phyloP scores from a whole-genome alignment of 768 basidiomycete species.

The Leccinum subgranulosum region DNA sequence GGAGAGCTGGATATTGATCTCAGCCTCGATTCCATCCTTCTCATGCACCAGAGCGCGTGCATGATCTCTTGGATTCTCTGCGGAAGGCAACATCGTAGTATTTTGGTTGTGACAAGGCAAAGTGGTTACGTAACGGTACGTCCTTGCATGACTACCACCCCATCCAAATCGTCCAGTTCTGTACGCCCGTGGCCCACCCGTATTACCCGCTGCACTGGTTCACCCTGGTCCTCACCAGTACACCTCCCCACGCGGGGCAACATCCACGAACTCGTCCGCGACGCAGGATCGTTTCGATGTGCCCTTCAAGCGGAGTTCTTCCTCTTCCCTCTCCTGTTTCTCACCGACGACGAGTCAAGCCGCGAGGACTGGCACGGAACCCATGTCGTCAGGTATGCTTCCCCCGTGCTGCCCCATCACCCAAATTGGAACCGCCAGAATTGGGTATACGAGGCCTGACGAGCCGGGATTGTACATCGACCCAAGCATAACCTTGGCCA shows the following conservation, averaged over 20 bases:
- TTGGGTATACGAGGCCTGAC: too few species aligned
- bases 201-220: too few species aligned
- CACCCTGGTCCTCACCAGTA: too few species aligned
- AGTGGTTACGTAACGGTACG: not conserved
- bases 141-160: too few species aligned
- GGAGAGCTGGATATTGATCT: conserved; percentile 59
- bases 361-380: not conserved
- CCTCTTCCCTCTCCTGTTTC: too few species aligned
- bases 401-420: conserved; percentile 18
- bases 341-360: too few species aligned
- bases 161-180: too few species aligned
- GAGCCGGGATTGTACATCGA: too few species aligned
- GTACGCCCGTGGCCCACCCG: too few species aligned
- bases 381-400: conserved; percentile 19
- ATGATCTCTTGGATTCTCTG: conserved; percentile 47
- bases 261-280: not conserved
- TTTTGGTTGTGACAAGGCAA: not conserved
- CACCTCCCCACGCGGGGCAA: not conserved
- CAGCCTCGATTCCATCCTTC: conserved; percentile 71
- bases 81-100: conserved; percentile 31
- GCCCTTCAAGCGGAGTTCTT: not conserved
- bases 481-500: too few species aligned
- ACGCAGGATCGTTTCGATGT: not conserved
- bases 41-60: conserved; percentile 62
- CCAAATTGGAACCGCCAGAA: too few species aligned